Percentiles rank a stretch among this genome's conserved stretches.
These are phyloP conservation scores for Sporisorium exsertum DNA, from an alignment of 1,284 basidiomycete species.

Conservation along the genomic window DNA sequence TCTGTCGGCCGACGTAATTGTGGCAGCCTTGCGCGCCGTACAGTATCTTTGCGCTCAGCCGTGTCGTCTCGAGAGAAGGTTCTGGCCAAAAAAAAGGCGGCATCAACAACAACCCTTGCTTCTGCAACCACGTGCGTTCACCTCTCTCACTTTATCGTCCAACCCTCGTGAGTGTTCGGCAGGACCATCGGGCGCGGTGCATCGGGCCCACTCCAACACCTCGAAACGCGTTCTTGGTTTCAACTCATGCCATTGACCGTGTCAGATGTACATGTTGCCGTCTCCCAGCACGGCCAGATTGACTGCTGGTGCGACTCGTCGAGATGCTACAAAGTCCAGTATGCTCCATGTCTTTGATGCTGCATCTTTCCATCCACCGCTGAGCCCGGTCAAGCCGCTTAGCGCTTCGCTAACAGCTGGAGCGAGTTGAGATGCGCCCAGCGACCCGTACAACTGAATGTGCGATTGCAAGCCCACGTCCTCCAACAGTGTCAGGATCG, in stretches of 20 bases:
- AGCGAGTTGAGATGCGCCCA: constrained; percentile 14
- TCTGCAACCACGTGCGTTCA: background rate
- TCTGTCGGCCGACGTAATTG: constrained; percentile 3
- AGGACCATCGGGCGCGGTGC: too few relatives aligned
- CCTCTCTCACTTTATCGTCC: too few relatives aligned
- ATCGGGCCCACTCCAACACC: background rate
- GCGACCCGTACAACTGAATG: constrained; percentile 40
- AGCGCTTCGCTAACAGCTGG: constrained; percentile 12
- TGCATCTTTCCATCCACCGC: background rate
- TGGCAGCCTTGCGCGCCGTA: too few relatives aligned
- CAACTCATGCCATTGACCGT: background rate
- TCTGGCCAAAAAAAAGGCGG: too few relatives aligned
- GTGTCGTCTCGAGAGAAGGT: too few relatives aligned
- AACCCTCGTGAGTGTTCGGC: too few relatives aligned
- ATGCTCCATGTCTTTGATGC: constrained; percentile 1
- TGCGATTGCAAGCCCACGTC: constrained; percentile 43
- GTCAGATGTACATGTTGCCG: constrained; percentile 53
- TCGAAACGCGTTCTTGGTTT: background rate
- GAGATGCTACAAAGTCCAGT: constrained; percentile 31
- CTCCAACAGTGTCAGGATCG: constrained; percentile 30
- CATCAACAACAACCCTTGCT: background rate
- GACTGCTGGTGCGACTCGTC: constrained; percentile 22
- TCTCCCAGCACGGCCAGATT: constrained; percentile 42
- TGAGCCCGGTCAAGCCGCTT: constrained; percentile 18
- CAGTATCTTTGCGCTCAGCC: too few relatives aligned